Base-by-base conservation (phyloP, 495 filamentous ascomycete species). In the Trichodelitschia bisporula region DNA sequence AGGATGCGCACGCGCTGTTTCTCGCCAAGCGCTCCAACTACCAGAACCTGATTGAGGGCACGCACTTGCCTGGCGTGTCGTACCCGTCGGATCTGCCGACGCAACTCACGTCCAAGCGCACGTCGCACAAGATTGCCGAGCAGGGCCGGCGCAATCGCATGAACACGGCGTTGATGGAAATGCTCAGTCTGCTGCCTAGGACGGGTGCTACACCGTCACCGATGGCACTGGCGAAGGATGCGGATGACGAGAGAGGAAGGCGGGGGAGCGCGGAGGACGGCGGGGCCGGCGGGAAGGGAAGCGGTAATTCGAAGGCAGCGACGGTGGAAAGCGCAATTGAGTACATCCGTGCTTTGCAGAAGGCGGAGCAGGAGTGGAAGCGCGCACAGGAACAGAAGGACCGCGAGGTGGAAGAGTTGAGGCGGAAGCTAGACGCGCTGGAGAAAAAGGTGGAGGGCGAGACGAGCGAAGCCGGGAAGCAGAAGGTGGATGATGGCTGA, bases 11-110 rank as follows among this genome's bases (percentile, higher is more conserved):
- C 11, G 82, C 84, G 11, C 66, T 84, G 15, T 62, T 93, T 27
- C 59, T 97, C 15, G 78, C 84, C 8, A 76, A 75, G 19, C 93
- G 93, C 45, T 92, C 82, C 13, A 97, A 97, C 46, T 97, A 97
- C 44, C 86, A 97, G 46, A 86, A 92, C 43, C 86, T 97, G 32
- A 53, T 97, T 17, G 84, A 95, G 45, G 86, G 86, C 26, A 95
- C 73, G 24, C 67, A 74, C 26, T 67, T 91, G 3, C 79, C 78
- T 0, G 86, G 86, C 8, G 73, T 97, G 15, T 76, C 70, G 1
- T 97, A 92, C 38, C 86, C 86, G 0, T 75, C 77, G 40, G 73
- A 78, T 11, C 60, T 97, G 13, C 84, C 80, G 3, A 86, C 82
- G 19, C 89, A 89, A 32, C 54, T 97, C 18, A 93, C 82, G 16